Evolutionary conservation across 495 filamentous ascomycete genomes (phyloP), one percentile per base, ranked within the genome.

Genomic region (Xylaria scruposa): DNA sequence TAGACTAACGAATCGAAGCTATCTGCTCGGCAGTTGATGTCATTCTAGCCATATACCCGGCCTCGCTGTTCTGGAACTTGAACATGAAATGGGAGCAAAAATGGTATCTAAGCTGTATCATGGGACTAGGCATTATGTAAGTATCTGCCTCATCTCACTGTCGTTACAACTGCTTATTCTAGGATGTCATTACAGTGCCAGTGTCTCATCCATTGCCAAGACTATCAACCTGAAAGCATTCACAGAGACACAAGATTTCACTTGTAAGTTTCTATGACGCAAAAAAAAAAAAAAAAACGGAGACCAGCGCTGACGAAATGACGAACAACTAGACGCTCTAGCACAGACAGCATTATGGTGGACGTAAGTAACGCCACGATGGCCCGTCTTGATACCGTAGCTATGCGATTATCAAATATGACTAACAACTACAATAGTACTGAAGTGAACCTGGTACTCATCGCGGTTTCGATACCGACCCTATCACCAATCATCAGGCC

Each of bases 11-110:
- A 10, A n/a, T 40, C 33, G 4, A 40, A 60, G 58, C 58, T 4
- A 60, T 60, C 33, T n/a, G 29, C 58, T 60, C 58, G 29, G 7
- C 58, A 36, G 58, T 60, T 5, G 58, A 60, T 60, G 58, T 60
- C 33, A 60, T 60, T 15, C 13, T 60, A 38, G 58, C 58, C 8
- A 26, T 60, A 40, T 60, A 60, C 19, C 58, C 58, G 19, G 33
- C 58, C 33, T 36, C 29, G 9, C 33, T 60, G 58, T 60, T 60
- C 33, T 60, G 58, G 58, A 60, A 40, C 33, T 38, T 60, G 33
- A 60, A 60, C n/a, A 60, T 60, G 58, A 26, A 60, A 38, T 26
- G 33, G 58, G 24, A 60, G 13, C 58, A 60, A 21, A 60, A 60
- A 33, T 36, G 24, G 13, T 60, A 60, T 40, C 33, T 60, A 0